Percentiles rank a stretch among this genome's conserved stretches.
These are phyloP conservation scores for Massariosphaeria phaeospora DNA, from an alignment of 495 filamentous ascomycete species.

Conservation along the genomic window DNA sequence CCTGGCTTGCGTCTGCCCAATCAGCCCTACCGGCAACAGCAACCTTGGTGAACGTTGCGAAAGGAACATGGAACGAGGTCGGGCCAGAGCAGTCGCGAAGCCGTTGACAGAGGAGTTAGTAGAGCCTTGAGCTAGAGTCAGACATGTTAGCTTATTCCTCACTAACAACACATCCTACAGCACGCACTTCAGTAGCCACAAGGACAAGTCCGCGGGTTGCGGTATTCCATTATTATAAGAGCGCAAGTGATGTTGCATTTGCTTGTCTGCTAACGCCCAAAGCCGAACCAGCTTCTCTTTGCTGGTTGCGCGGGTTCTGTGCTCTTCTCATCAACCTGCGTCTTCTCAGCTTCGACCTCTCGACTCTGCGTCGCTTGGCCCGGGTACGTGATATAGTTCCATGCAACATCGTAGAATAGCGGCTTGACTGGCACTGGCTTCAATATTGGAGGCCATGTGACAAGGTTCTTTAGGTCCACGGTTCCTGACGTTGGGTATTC, in stretches of 20 bases:
- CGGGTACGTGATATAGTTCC: slow-evolving; percentile 97
- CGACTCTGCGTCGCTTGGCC: slow-evolving; percentile 42
- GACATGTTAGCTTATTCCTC: no score
- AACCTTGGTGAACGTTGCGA: slow-evolving; percentile 2
- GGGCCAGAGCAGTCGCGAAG: no score
- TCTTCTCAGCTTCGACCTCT: slow-evolving; percentile 25
- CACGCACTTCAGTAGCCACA: no score
- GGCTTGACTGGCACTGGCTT: slow-evolving; percentile 89
- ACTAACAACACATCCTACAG: no score
- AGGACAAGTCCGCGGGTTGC: no score
- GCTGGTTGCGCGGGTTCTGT: slow-evolving; percentile 53
- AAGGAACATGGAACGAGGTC: no score
- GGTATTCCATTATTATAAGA: no score
- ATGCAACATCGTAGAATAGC: slow-evolving; percentile 91
- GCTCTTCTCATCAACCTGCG: slow-evolving; percentile 35
- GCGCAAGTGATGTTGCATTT: no score
- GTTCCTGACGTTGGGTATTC: slow-evolving; percentile 60
- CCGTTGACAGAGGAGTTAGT: no score
- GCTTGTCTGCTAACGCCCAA: slow-evolving; percentile 62
- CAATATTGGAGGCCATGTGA: slow-evolving; percentile 77
- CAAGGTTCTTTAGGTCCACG: slow-evolving; percentile 68
- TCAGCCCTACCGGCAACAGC: background rate
- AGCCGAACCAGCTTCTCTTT: slow-evolving; percentile 84
- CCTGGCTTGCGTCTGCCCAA: slow-evolving; percentile 3
- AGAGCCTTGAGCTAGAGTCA: no score